A percentile compares a stretch with the other conserved stretches of the same genome.
phyloP scores from a whole-genome alignment of 768 basidiomycete species.

The Xerocomellus amylosporus region DNA sequence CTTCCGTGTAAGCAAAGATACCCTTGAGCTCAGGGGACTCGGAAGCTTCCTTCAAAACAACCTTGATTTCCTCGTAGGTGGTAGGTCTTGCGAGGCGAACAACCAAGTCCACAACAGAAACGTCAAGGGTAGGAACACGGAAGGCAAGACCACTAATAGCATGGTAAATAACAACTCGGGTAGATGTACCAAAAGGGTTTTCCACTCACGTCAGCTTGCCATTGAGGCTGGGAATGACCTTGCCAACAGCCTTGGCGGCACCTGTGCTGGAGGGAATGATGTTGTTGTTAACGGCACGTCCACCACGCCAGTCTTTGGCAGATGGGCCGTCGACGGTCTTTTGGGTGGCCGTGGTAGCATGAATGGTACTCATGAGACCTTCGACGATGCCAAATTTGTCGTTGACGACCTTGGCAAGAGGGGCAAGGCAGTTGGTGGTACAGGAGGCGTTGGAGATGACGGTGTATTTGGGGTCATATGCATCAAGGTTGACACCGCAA shows the following conservation, averaged over 20 bases:
- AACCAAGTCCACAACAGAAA: constrained; percentile 97
- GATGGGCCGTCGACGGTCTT: constrained; percentile 96
- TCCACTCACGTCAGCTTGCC: constrained; percentile 93
- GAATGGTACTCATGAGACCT: constrained; percentile 98
- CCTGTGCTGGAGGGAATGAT: constrained; percentile 99
- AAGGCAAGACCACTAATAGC: constrained; percentile 77
- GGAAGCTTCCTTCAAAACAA: constrained; percentile 74
- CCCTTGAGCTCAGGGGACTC: constrained; percentile 60
- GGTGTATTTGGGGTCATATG: constrained; percentile 83
- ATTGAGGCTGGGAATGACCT: constrained; percentile 94
- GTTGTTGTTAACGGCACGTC: constrained; percentile 94
- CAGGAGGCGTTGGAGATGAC: constrained; percentile 99
- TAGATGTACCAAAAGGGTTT: background rate
- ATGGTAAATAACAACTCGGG: constrained; percentile 3
- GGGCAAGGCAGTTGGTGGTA: constrained; percentile 99
- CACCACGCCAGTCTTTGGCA: constrained; percentile 95
- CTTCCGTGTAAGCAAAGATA: constrained; percentile 89
- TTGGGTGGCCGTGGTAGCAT: constrained; percentile 94
- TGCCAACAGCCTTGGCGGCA: constrained; percentile 98
- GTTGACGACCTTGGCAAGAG: constrained; percentile 95
- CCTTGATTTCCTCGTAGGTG: constrained; percentile 89
- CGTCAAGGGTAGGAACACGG: constrained; percentile 95
- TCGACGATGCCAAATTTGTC: constrained; percentile 97
- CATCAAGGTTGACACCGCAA: constrained; percentile 91
- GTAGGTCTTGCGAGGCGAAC: constrained; percentile 86